Conservation (phyloP, 352 stramenopile species). For the Hyaloperonospora arabidopsidis region DNA sequence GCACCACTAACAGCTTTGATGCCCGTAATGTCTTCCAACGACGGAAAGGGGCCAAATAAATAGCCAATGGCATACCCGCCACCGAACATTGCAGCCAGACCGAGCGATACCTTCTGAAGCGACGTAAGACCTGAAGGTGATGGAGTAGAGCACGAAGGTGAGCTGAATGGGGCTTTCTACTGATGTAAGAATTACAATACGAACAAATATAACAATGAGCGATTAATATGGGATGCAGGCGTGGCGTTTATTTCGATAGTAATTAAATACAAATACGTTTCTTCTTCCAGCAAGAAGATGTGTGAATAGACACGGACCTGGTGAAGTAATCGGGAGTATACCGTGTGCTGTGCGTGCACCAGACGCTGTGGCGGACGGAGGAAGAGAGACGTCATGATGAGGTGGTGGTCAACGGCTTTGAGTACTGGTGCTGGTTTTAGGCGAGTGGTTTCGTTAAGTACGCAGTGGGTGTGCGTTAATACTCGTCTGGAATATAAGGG, state of each 20-base stretch:
- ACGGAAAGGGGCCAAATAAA: constrained; percentile 58
- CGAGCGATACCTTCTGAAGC: constrained; percentile 38
- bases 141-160: constrained; percentile 12
- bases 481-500: too few species aligned
- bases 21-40: constrained; percentile 49
- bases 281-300: too few species aligned
- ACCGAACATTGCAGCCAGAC: constrained; percentile 43
- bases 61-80: constrained; percentile 64
- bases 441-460: too few species aligned
- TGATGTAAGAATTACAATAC: not conserved
- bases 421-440: too few species aligned
- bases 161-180: constrained; percentile 24
- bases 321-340: not conserved
- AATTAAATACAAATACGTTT: too few species aligned
- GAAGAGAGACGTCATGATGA: constrained; percentile 1
- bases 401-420: too few species aligned
- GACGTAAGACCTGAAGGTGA: constrained; percentile 27
- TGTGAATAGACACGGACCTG: not conserved
- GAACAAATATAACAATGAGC: not conserved
- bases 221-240: too few species aligned
- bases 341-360: not conserved
- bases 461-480: too few species aligned
- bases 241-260: too few species aligned
- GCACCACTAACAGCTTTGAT: constrained; percentile 27
- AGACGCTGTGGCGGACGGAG: not conserved